Conservation (phyloP, 148 eudicot genomes). For the Fagopyrum tataricum region DNA sequence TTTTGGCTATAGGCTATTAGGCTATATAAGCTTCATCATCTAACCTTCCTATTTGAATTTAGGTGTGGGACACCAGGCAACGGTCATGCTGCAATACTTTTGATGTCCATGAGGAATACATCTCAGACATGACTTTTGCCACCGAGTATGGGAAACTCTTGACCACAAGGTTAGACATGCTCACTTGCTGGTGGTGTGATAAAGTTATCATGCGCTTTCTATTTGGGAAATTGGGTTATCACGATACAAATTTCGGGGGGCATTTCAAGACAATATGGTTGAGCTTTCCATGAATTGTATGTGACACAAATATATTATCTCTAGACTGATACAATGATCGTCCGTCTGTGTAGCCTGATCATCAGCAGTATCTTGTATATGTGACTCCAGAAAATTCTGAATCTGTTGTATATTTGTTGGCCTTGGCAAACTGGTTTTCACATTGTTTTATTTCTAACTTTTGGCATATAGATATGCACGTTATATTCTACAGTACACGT, state of each 20-base stretch:
- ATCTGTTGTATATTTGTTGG: neutral
- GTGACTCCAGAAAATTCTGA: neutral
- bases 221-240: neutral
- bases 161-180: constrained; percentile 59
- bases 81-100: constrained; percentile 70
- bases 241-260: neutral
- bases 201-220: neutral
- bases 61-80: constrained; percentile 97
- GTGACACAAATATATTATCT: neutral
- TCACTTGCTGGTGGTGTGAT: neutral
- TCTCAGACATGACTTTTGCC: constrained; percentile 83
- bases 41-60: constrained; percentile 8
- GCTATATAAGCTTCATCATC: neutral
- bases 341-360: neutral
- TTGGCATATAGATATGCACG: neutral
- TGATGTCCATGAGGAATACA: constrained; percentile 74
- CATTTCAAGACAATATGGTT: neutral
- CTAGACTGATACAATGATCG: neutral
- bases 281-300: neutral
- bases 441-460: neutral
- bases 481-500: neutral
- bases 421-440: neutral
- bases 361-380: neutral
- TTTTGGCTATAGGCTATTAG: neutral
- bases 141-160: constrained; percentile 71